Conservation (phyloP, 1,139 yeast genomes). For the Suhomyces bribrorum region DNA sequence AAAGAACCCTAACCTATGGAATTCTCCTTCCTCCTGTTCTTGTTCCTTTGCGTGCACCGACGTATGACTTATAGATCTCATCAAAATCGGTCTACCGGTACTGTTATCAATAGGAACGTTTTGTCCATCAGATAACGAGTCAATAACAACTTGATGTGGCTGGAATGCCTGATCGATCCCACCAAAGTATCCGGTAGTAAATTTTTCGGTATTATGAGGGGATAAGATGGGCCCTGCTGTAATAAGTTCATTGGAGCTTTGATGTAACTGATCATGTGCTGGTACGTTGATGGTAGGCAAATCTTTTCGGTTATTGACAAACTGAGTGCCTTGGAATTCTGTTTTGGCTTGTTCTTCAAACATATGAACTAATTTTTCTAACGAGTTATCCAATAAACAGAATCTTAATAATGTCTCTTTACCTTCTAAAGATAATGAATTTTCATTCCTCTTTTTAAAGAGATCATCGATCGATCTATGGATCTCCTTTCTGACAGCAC, state of each 20-base stretch:
- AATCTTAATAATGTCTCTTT: conserved; percentile 46
- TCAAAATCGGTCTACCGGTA: conserved; percentile 71
- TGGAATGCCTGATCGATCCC: conserved; percentile 34
- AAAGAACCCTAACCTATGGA: conserved; percentile 79
- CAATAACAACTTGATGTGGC: conserved; percentile 73
- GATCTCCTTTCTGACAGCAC: conserved; percentile 42
- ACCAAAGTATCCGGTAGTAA: conserved; percentile 28
- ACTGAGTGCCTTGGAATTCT: conserved; percentile 1
- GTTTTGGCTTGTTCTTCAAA: conserved; percentile 43
- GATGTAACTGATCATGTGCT: conserved; percentile 41
- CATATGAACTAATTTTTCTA: conserved; percentile 45
- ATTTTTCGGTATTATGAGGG: conserved; percentile 34
- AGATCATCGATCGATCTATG: conserved; percentile 44
- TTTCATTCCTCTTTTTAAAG: conserved; percentile 38
- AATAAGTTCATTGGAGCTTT: conserved; percentile 51
- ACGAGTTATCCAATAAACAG: conserved; percentile 45
- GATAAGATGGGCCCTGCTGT: conserved; percentile 58
- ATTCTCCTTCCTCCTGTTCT: conserved; percentile 90
- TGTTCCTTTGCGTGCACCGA: conserved; percentile 70
- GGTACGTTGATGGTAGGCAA: conserved; percentile 6
- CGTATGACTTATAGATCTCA: conserved; percentile 64
- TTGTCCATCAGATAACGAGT: conserved; percentile 55
- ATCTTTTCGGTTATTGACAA: neutral
- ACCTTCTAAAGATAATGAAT: conserved; percentile 44
- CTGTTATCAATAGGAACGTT: conserved; percentile 61